A percentile compares a stretch with the other conserved stretches of the same genome.
Evolutionary conservation across 2,329 filamentous ascomycete genomes (phyloP).

Genomic region (Pyrenophora seminiperda): DNA sequence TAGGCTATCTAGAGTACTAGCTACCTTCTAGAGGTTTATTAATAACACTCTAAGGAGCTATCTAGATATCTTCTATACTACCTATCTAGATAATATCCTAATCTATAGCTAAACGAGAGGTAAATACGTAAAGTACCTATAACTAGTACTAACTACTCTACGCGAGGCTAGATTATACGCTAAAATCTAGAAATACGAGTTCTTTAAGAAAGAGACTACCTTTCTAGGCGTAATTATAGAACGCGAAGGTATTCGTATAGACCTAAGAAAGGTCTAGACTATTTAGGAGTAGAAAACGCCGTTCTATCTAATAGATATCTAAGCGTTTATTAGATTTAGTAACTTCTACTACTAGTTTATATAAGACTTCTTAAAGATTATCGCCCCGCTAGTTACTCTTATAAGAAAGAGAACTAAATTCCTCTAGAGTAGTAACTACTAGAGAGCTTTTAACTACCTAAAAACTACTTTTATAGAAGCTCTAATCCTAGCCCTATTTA

Average conservation of each 20-base stretch:
- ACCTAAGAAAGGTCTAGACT: background rate
- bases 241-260: background rate
- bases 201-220: background rate
- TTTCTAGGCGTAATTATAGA: background rate
- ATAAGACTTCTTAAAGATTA: background rate
- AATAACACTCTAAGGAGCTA: background rate
- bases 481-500: background rate
- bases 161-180: background rate
- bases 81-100: background rate
- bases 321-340: background rate
- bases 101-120: background rate
- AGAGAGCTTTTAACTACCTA: background rate
- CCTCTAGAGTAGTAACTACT: background rate
- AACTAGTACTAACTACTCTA: background rate
- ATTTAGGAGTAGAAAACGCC: background rate
- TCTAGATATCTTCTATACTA: background rate
- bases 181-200: background rate
- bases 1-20: background rate
- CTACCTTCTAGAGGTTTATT: slow-evolving; percentile 2
- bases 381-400: background rate
- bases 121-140: background rate
- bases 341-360: slow-evolving; percentile 1
- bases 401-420: background rate
- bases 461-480: background rate
- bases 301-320: background rate